Percentiles rank a stretch among this genome's conserved stretches.
These are phyloP conservation scores for Alternaria ethzedia DNA, from an alignment of 2,329 filamentous ascomycete species.

Conservation along the genomic window DNA sequence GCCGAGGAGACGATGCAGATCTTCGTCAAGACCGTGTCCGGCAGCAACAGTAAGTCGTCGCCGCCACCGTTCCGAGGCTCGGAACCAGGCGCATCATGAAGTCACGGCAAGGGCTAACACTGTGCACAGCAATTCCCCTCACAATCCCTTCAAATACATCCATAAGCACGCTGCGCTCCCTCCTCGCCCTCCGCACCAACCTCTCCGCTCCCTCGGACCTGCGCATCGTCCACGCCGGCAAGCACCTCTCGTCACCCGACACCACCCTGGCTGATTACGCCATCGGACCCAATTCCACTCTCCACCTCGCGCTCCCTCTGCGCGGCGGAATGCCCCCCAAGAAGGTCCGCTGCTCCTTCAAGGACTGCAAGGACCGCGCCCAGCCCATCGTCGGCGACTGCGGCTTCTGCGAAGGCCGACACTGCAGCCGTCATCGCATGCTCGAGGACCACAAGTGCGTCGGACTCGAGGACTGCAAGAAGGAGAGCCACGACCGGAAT, in stretches of 20 bases:
- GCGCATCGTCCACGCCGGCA: conserved; percentile 64
- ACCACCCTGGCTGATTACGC: conserved; percentile 56
- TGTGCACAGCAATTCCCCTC: conserved; percentile 61
- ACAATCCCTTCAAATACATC: conserved; percentile 61
- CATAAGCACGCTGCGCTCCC: conserved; percentile 61
- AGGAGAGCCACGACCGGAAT: conserved; percentile 94
- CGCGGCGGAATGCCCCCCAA: conserved; percentile 67
- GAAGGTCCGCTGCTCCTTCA: conserved; percentile 85
- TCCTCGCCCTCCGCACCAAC: conserved; percentile 65
- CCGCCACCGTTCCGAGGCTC: conserved; percentile 22
- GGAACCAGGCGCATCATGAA: conserved; percentile 4
- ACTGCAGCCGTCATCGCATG: conserved; percentile 92
- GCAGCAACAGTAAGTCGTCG: conserved; percentile 59
- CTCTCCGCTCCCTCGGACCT: conserved; percentile 56
- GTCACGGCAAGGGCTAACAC: conserved; percentile 17
- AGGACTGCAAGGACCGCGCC: conserved; percentile 84
- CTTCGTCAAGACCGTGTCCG: conserved; percentile 66
- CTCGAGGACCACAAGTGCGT: conserved; percentile 93
- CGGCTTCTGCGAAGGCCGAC: conserved; percentile 91
- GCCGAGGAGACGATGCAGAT: conserved; percentile 63
- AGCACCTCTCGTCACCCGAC: conserved; percentile 56
- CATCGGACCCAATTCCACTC: conserved; percentile 58
- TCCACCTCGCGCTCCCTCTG: conserved; percentile 63
- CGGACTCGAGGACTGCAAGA: conserved; percentile 95
- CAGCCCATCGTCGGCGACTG: conserved; percentile 97